phyloP scores from a whole-genome alignment of 2,329 filamentous ascomycete species.

The Knufia fluminis region DNA sequence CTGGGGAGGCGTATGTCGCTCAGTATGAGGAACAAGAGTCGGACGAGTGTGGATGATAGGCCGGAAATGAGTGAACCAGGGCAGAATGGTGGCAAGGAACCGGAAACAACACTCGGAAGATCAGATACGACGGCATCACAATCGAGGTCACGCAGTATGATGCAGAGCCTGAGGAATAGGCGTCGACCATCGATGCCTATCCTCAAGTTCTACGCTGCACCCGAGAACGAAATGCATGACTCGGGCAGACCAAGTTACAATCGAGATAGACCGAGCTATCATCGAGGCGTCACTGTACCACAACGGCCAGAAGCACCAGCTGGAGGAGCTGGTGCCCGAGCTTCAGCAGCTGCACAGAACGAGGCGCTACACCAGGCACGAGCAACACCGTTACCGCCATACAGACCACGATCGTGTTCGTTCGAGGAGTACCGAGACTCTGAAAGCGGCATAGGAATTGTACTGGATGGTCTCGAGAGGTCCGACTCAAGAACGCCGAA shows the following conservation, averaged over 20 bases:
- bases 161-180: conserved; percentile 12
- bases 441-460: conserved; percentile 42
- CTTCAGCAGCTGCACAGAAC: conserved; percentile 42
- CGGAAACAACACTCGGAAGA: background rate
- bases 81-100: background rate
- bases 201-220: conserved; percentile 13
- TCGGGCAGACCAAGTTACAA: background rate
- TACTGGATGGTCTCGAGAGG: conserved; percentile 25
- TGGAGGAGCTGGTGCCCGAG: conserved; percentile 37
- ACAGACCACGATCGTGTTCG: conserved; percentile 22
- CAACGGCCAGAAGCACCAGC: conserved; percentile 27
- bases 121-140: background rate
- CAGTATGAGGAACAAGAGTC: conserved; percentile 16
- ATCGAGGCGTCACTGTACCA: background rate
- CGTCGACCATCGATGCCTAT: conserved; percentile 21
- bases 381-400: conserved; percentile 23
- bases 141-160: conserved; percentile 9
- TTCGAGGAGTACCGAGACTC: conserved; percentile 30
- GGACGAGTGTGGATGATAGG: conserved; percentile 16
- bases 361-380: conserved; percentile 25
- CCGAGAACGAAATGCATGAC: conserved; percentile 7
- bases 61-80: background rate
- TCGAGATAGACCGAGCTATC: background rate
- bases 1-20: conserved; percentile 22
- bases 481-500: conserved; percentile 23